phyloP scores from a whole-genome alignment of 108 stramenopile genomes.

The Nitzschia putrida region DNA sequence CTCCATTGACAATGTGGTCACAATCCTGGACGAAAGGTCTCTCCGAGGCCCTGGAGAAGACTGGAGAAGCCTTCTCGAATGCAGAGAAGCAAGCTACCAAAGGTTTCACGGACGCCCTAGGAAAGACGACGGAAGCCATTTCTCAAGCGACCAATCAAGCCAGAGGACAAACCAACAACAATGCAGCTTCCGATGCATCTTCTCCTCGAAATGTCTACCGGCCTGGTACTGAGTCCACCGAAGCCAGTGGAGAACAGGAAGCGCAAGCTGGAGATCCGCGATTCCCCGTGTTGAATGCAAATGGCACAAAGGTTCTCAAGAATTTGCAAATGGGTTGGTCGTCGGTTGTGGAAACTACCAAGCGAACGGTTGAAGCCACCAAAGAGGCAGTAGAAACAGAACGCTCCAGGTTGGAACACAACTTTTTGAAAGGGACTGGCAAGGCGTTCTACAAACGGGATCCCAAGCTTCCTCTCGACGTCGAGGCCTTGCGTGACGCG shows the following conservation, averaged over 20 bases:
- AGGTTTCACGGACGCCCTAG: slow-evolving; percentile 35
- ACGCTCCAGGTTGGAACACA: slow-evolving; percentile 35
- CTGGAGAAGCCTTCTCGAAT: slow-evolving; percentile 36
- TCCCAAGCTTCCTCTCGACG: slow-evolving; percentile 61
- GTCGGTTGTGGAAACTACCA: slow-evolving; percentile 41
- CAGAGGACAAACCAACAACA: not conserved
- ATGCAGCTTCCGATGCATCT: slow-evolving; percentile 4
- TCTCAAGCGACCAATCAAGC: slow-evolving; percentile 41
- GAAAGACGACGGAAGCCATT: slow-evolving; percentile 47
- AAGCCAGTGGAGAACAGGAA: not conserved
- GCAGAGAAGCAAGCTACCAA: slow-evolving; percentile 28
- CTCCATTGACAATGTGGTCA: slow-evolving; percentile 29
- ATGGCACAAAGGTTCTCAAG: slow-evolving; percentile 26
- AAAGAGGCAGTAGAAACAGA: slow-evolving; percentile 45
- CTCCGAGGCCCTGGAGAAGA: slow-evolving; percentile 48
- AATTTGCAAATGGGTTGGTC: slow-evolving; percentile 49
- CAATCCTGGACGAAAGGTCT: slow-evolving; percentile 28
- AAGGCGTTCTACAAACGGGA: slow-evolving; percentile 52
- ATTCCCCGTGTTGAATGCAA: not conserved
- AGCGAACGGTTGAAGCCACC: slow-evolving; percentile 27
- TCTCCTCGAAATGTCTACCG: not conserved
- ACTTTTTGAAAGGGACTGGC: slow-evolving; percentile 5
- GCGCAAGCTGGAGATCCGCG: not conserved
- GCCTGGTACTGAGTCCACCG: not conserved
- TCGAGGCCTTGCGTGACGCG: slow-evolving; percentile 70